Conservation (phyloP, 805 yeast genomes). For the Zygosaccharomyces rouxii region DNA sequence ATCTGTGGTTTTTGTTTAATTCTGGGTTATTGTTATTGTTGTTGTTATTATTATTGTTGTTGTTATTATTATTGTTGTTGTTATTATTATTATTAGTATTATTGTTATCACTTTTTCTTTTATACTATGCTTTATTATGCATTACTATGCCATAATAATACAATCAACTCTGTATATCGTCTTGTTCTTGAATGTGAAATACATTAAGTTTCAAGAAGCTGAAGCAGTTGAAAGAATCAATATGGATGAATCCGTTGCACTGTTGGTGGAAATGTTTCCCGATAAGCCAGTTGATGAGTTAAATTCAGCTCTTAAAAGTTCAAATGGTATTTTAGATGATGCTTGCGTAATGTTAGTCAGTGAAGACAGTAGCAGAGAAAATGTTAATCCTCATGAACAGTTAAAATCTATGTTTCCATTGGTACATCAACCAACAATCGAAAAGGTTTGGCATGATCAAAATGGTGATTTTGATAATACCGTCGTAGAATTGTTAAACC, state of each 20-base stretch:
- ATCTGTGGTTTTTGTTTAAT: not conserved
- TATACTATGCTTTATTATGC: no score
- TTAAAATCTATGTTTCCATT: slow-evolving; percentile 47
- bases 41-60: not conserved
- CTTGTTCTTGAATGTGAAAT: not conserved
- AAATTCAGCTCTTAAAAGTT: slow-evolving; percentile 16
- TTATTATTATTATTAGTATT: not conserved
- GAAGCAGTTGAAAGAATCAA: not conserved
- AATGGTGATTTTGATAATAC: slow-evolving; percentile 31
- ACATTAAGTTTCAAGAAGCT: not conserved
- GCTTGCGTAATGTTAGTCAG: slow-evolving; percentile 28
- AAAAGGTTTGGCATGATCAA: slow-evolving; percentile 30
- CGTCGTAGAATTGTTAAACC: slow-evolving; percentile 18
- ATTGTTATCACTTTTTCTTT: not conserved
- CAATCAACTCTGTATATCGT: not conserved
- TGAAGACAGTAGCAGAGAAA: slow-evolving; percentile 11
- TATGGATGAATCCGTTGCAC: slow-evolving; percentile 3
- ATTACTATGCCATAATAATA: not conserved
- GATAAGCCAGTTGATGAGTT: slow-evolving; percentile 11
- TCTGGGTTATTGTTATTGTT: not conserved
- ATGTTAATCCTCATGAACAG: slow-evolving; percentile 12
- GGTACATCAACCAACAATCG: slow-evolving; percentile 31
- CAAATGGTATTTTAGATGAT: slow-evolving; percentile 20
- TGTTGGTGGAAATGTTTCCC: slow-evolving; percentile 23
- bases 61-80: not conserved